phyloP scores from a whole-genome alignment of 1,284 basidiomycete genomes.

The Malassezia furfur region DNA sequence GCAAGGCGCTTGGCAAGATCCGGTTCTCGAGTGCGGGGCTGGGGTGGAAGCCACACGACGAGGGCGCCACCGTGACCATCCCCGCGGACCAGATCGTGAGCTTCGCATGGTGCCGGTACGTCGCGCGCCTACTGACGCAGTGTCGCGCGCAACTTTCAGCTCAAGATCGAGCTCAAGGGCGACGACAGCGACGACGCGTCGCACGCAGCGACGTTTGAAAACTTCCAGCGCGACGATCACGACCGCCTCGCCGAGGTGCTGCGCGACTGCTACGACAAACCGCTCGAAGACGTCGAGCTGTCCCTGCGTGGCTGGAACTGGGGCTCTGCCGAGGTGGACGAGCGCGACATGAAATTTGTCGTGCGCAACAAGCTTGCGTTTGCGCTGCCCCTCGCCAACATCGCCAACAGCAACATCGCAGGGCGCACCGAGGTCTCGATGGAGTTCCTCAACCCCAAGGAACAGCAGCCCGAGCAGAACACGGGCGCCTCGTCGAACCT shows the following conservation, averaged over 20 bases:
- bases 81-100: slow-evolving; percentile 33
- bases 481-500: slow-evolving; percentile 36
- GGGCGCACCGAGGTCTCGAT: slow-evolving; percentile 93
- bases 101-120: slow-evolving; percentile 34
- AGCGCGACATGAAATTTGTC: slow-evolving; percentile 82
- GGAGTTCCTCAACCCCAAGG: slow-evolving; percentile 63
- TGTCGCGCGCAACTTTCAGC: slow-evolving; percentile 82
- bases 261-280: slow-evolving; percentile 64
- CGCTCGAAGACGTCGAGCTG: slow-evolving; percentile 74
- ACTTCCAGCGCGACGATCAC: slow-evolving; percentile 72
- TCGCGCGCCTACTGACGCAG: slow-evolving; percentile 48
- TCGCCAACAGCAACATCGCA: slow-evolving; percentile 95
- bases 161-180: slow-evolving; percentile 69
- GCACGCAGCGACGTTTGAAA: slow-evolving; percentile 73
- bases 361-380: slow-evolving; percentile 84
- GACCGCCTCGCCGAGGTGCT: slow-evolving; percentile 46
- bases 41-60: slow-evolving; percentile 37
- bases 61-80: slow-evolving; percentile 32
- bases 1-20: slow-evolving; percentile 63
- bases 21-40: slow-evolving; percentile 40
- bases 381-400: slow-evolving; percentile 74
- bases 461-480: slow-evolving; percentile 45
- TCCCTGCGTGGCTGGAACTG: slow-evolving; percentile 97
- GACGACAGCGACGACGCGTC: slow-evolving; percentile 48
- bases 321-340: slow-evolving; percentile 57